phyloP scores from a whole-genome alignment of 371 early-diverging fungal species.

The Mucor indicus region DNA sequence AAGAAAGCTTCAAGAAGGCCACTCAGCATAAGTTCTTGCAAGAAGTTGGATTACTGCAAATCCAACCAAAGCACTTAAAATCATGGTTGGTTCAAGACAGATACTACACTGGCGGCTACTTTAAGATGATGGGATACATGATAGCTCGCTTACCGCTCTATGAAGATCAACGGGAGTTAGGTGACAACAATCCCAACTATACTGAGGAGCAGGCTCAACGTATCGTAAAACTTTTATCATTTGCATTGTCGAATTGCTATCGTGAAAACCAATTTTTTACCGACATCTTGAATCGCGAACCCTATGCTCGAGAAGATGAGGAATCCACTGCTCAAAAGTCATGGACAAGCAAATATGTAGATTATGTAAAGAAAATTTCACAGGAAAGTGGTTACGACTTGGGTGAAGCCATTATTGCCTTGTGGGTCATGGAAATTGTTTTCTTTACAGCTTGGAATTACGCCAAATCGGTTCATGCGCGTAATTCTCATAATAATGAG shows the following conservation, averaged over 20 bases:
- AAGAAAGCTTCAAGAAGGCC: too few relatives aligned
- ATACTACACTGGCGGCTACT: conserved; percentile 24
- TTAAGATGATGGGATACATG: conserved; percentile 28
- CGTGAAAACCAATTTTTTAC: conserved; percentile 26
- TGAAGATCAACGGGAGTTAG: conserved; percentile 16
- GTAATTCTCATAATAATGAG: too few relatives aligned
- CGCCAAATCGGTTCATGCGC: too few relatives aligned
- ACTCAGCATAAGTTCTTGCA: background rate
- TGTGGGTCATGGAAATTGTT: conserved; percentile 29
- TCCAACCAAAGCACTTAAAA: conserved; percentile 23
- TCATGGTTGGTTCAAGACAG: conserved; percentile 27
- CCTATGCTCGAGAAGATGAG: background rate
- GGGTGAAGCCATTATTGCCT: conserved; percentile 20
- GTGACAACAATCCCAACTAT: conserved; percentile 15
- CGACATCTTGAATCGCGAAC: conserved; percentile 11
- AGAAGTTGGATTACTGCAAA: conserved; percentile 14
- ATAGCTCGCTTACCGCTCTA: conserved; percentile 15
- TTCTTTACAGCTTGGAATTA: conserved; percentile 22
- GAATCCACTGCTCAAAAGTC: conserved; percentile 6
- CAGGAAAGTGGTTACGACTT: conserved; percentile 15
- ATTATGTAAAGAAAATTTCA: conserved; percentile 20
- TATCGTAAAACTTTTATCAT: conserved; percentile 13
- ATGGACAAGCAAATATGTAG: conserved; percentile 19
- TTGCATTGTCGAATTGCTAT: conserved; percentile 26
- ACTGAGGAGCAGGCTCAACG: conserved; percentile 4